A percentile compares a stretch with the other conserved stretches of the same genome.
Evolutionary conservation across 2,329 filamentous ascomycete species (phyloP).

Genomic region (Fusarium verticillioides): DNA sequence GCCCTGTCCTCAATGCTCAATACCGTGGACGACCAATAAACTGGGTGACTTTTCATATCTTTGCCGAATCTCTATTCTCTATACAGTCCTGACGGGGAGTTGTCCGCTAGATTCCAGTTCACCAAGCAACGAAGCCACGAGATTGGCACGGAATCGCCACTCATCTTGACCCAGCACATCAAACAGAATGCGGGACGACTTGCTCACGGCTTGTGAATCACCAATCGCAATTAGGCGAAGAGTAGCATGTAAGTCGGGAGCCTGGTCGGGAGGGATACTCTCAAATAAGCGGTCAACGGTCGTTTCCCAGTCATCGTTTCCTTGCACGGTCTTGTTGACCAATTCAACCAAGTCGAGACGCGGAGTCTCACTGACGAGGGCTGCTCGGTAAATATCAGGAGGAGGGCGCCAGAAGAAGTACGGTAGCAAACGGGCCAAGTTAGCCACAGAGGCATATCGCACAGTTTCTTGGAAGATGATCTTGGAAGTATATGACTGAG

Average conservation of each 20-base stretch:
- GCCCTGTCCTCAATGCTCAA: background rate
- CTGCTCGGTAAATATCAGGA: constrained; percentile 41
- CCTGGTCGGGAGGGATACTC: constrained; percentile 25
- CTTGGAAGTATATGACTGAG: constrained; percentile 37
- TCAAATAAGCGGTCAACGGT: constrained; percentile 33
- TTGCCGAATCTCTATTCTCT: constrained; percentile 1
- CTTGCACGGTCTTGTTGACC: constrained; percentile 41
- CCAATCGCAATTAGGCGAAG: constrained; percentile 50
- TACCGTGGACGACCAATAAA: no score
- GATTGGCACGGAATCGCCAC: constrained; percentile 45
- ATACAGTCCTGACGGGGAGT: constrained; percentile 25
- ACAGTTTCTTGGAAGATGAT: constrained; percentile 37
- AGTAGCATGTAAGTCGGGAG: constrained; percentile 42
- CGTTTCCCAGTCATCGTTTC: constrained; percentile 15
- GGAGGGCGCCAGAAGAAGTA: constrained; percentile 55
- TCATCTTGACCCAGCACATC: constrained; percentile 51
- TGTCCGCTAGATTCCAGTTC: constrained; percentile 32
- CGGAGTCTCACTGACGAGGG: constrained; percentile 34
- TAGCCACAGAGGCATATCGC: constrained; percentile 36
- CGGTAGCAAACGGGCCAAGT: constrained; percentile 47
- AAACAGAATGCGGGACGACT: constrained; percentile 47
- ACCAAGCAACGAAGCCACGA: constrained; percentile 37
- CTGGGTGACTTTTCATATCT: background rate
- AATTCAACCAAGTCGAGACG: constrained; percentile 34
- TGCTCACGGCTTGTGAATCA: constrained; percentile 44